A percentile compares a stretch with the other conserved stretches of the same genome.
Conservation (phyloP, 305 asterid species). For the Coffea humblotiana region DNA sequence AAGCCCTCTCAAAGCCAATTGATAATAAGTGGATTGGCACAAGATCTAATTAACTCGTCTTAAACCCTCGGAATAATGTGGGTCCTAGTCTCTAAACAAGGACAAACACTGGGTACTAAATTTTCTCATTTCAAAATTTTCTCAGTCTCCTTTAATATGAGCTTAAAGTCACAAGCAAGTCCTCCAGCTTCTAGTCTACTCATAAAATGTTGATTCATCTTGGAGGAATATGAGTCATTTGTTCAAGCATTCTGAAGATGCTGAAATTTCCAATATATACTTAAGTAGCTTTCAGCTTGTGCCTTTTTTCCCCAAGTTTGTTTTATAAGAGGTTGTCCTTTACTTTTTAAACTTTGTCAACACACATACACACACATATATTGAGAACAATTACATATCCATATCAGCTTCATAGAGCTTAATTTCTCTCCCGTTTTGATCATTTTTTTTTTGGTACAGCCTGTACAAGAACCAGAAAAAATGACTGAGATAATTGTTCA, state of each 20-base stretch:
- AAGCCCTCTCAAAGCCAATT: no score
- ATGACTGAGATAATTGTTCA: conserved; percentile 73
- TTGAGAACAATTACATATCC: no score
- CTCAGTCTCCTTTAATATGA: neutral
- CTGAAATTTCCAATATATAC: neutral
- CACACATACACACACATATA: no score
- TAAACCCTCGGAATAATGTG: no score
- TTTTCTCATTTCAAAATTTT: neutral
- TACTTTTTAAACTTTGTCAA: neutral
- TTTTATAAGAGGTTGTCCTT: neutral
- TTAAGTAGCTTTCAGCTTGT: neutral
- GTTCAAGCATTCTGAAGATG: neutral
- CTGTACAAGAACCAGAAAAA: conserved; percentile 79
- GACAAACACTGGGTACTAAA: no score
- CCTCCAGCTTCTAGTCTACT: neutral
- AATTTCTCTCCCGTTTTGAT: neutral
- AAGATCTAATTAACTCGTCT: no score
- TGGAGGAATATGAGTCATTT: neutral
- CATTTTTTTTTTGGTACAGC: conserved; percentile 42
- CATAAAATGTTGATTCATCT: neutral
- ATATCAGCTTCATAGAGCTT: neutral
- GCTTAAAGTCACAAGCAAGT: neutral
- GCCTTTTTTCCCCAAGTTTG: neutral
- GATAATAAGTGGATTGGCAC: no score
- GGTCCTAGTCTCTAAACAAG: no score